Evolutionary conservation across 1,139 yeast genomes (phyloP), one percentile per base, ranked within the genome.

Genomic region (Scheffersomyces insectosa): DNA sequence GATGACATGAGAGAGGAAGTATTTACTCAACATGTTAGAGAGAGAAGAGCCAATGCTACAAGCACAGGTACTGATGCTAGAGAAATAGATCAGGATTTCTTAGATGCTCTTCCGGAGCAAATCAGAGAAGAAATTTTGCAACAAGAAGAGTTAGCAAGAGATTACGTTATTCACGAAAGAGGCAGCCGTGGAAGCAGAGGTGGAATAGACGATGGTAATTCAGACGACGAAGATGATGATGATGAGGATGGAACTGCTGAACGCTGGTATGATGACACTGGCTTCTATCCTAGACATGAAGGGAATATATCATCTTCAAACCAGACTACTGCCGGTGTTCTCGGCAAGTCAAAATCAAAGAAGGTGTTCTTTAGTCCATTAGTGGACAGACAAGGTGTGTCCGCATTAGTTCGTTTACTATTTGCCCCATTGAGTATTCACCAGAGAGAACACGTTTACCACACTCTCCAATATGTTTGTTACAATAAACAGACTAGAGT

Each of bases 1-100:
- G 96, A 88, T 39, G 95, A 88, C 42, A 87, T 91, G 87, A 74
- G 97, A 41, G 96, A 90, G 51, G 97, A 91, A 57, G 98, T 90
- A 0, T 82, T 89, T 56, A 82, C 95, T 0, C 95, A 90, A 54
- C 96, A 90, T 59, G 72, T 90, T 4, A 72, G 93, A 37, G 96
- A 89, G 50, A 59, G 79, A 48, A 57, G 83, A 41, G 81, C 75
- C 52, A 85, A 69, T 69, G 82, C 83, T 3, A 62, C 68, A 12
- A 69, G 65, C 33, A 59, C 68, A 1, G 76, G 75, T 6, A 59
- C 73, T 0, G 70, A 65, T 20, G 65, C 75, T 4, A 73, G 90
- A 37, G 95, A 86, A 54, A 78, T 88, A 43, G 95, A 86, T 56
- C 88, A 90, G 1, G 93, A 85, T 38, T 90, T 90, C 60, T 70